phyloP scores from a whole-genome alignment of 208 protist genomes.

The Acanthamoeba royreba region DNA sequence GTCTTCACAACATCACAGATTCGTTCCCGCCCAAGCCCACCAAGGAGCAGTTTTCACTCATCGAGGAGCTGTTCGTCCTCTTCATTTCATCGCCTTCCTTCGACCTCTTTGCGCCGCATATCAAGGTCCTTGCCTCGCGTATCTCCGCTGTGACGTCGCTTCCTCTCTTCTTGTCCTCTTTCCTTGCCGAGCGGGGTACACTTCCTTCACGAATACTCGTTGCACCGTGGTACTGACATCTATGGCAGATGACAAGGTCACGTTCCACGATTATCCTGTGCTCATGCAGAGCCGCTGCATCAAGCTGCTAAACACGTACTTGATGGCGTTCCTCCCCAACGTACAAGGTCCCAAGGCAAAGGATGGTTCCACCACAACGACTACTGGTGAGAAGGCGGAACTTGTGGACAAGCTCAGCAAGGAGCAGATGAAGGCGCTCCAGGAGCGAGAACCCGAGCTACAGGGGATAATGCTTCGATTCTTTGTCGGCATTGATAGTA shows the following conservation, averaged over 20 bases:
- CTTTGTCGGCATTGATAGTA: neutral
- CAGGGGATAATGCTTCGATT: neutral
- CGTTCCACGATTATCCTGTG: neutral
- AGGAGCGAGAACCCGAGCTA: neutral
- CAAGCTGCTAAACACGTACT: slow-evolving; percentile 6
- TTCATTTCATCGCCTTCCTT: slow-evolving; percentile 6
- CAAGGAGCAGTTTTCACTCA: neutral
- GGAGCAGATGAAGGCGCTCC: neutral
- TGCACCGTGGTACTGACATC: neutral
- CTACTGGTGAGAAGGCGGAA: neutral
- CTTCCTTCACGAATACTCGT: neutral
- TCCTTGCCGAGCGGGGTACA: neutral
- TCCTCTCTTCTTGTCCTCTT: slow-evolving; percentile 5
- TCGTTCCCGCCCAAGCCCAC: neutral
- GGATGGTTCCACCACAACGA: neutral
- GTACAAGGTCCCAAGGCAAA: neutral
- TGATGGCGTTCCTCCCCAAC: neutral
- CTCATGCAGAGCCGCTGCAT: neutral
- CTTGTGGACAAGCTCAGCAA: neutral
- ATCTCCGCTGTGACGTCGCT: neutral
- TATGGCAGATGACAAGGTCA: neutral
- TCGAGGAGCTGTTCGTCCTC: neutral
- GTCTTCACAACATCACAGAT: slow-evolving; percentile 1
- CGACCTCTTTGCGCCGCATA: neutral
- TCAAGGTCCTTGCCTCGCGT: neutral